Evolutionary conservation across 2,329 filamentous ascomycete genomes (phyloP).

Genomic region (Aspergillus sp.): DNA sequence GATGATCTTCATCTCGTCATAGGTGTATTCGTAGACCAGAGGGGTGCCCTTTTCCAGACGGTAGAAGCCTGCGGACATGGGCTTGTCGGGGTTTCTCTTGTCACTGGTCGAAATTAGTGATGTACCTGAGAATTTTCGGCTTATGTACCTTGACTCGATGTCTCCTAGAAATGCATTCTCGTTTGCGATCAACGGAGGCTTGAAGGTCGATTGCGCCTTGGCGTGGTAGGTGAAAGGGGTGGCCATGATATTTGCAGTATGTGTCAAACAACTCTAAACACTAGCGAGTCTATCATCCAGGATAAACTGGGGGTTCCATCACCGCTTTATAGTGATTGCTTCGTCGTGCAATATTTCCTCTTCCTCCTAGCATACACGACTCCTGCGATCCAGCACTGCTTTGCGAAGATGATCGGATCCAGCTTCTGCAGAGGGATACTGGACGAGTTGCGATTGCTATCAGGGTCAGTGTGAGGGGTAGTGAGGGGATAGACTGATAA

Average conservation of each 20-base stretch:
- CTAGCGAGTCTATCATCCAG: neutral
- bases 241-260: slow-evolving; percentile 28
- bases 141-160: slow-evolving; percentile 51
- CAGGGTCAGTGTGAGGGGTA: neutral
- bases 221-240: slow-evolving; percentile 52
- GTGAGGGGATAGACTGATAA: neutral
- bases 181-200: slow-evolving; percentile 64
- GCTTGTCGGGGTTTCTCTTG: slow-evolving; percentile 54
- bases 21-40: slow-evolving; percentile 66
- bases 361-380: neutral
- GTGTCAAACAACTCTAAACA: neutral
- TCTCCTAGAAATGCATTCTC: slow-evolving; percentile 68
- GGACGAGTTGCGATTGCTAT: neutral
- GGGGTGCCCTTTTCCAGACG: slow-evolving; percentile 65
- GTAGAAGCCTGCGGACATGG: slow-evolving; percentile 64
- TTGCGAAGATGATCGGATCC: neutral
- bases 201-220: slow-evolving; percentile 58
- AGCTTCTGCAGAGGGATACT: neutral
- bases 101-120: slow-evolving; percentile 37
- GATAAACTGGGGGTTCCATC: neutral
- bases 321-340: neutral
- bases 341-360: neutral
- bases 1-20: slow-evolving; percentile 74
- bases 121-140: neutral
- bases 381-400: neutral